Evolutionary conservation across 495 filamentous ascomycete genomes (phyloP).

Genomic region (Tuber calosporum): DNA sequence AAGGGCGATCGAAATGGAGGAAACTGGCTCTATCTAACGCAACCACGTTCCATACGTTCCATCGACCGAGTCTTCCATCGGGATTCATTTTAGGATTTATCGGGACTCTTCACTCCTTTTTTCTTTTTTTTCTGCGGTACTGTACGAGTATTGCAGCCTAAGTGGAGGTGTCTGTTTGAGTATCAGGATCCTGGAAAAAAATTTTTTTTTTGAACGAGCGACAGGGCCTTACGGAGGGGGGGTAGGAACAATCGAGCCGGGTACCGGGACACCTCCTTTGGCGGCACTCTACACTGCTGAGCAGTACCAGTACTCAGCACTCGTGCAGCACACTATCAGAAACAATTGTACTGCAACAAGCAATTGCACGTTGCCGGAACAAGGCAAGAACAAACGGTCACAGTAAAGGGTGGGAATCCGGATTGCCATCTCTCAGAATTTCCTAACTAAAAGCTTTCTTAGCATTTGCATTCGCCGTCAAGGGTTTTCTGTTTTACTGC

Average conservation of each 20-base stretch:
- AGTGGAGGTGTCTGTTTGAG: background rate
- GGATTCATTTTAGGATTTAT: background rate
- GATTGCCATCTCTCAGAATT: background rate
- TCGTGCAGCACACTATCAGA: background rate
- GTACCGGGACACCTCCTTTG: background rate
- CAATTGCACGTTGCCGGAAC: background rate
- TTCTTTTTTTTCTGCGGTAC: background rate
- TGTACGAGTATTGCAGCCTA: background rate
- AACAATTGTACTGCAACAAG: background rate
- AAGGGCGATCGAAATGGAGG: background rate
- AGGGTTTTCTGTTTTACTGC: background rate
- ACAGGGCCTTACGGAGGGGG: background rate
- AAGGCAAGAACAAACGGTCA: background rate
- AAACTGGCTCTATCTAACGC: conserved; percentile 4
- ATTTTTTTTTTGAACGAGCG: background rate
- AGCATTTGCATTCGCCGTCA: background rate
- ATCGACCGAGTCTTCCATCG: background rate
- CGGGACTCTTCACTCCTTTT: background rate
- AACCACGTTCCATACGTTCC: background rate
- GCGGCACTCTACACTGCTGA: background rate
- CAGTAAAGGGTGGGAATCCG: background rate
- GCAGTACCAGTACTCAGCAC: background rate
- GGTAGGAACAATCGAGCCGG: background rate
- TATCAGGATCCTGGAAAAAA: background rate
- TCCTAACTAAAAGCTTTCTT: background rate